Percentiles rank a stretch among this genome's conserved stretches.
Evolutionary conservation across 1,284 basidiomycete species (phyloP).

Genomic region (Ustilago crameri): DNA sequence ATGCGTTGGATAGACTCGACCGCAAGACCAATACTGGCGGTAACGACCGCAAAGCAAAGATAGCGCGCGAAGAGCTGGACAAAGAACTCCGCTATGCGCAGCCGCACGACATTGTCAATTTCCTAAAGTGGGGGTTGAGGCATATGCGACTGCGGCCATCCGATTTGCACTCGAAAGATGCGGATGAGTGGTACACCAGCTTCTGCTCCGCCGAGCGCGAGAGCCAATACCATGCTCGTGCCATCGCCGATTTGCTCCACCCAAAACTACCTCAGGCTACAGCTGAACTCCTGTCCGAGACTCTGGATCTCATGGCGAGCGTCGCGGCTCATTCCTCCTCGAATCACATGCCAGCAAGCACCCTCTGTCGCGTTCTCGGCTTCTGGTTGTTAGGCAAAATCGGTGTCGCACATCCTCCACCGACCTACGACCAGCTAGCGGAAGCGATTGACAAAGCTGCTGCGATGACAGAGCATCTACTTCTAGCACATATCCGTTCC

Average conservation of each 20-base stretch:
- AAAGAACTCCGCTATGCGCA: conserved; percentile 49
- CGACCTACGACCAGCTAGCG: conserved; percentile 33
- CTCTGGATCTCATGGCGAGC: conserved; percentile 53
- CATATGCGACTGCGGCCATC: conserved; percentile 35
- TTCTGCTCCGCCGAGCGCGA: conserved; percentile 46
- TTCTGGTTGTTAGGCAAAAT: conserved; percentile 58
- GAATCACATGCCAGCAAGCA: conserved; percentile 57
- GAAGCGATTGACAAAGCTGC: conserved; percentile 15
- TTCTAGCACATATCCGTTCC: conserved; percentile 53
- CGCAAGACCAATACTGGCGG: background rate
- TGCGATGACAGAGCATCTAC: conserved; percentile 50
- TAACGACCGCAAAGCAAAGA: conserved; percentile 6
- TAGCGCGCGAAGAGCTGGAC: conserved; percentile 36
- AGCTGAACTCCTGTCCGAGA: conserved; percentile 34
- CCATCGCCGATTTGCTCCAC: conserved; percentile 46
- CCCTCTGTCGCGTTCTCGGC: conserved; percentile 44
- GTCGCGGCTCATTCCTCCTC: conserved; percentile 49
- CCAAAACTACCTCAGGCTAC: conserved; percentile 44
- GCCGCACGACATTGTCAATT: conserved; percentile 50
- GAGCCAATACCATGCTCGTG: conserved; percentile 31
- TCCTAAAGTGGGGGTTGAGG: conserved; percentile 58
- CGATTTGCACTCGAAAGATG: conserved; percentile 44
- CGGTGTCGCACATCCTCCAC: conserved; percentile 46
- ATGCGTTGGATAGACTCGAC: conserved; percentile 26
- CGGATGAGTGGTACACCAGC: conserved; percentile 46